These are phyloP conservation scores for Neofusicoccum sp. DNA, from an alignment of 2,329 filamentous ascomycete species.

Conservation along the genomic window DNA sequence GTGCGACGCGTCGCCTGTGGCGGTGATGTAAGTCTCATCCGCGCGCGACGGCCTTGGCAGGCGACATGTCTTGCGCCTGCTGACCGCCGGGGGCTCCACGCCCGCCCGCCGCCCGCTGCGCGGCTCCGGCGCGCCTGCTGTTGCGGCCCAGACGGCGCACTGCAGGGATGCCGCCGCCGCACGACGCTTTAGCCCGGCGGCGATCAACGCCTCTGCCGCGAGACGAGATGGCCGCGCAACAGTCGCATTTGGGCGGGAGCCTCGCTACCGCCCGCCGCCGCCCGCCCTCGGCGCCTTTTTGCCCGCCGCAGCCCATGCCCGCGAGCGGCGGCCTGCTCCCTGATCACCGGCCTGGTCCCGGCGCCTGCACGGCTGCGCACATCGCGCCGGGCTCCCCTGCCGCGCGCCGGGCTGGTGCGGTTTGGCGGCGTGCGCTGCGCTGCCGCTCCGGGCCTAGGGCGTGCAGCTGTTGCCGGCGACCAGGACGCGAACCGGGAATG, in stretches of 20 bases:
- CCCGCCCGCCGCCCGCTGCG: background rate
- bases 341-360: constrained; percentile 16
- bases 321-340: constrained; percentile 14
- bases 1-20: constrained; percentile 20
- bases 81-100: background rate
- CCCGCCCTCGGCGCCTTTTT: background rate
- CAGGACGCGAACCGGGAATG: constrained; percentile 21
- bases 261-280: constrained; percentile 9
- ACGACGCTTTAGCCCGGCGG: constrained; percentile 15
- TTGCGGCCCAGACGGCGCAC: background rate
- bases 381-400: constrained; percentile 16
- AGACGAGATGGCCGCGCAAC: constrained; percentile 14
- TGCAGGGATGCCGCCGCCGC: constrained; percentile 11
- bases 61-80: constrained; percentile 1
- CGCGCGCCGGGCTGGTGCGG: background rate
- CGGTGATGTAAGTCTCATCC: constrained; percentile 20
- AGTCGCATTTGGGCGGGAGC: constrained; percentile 8
- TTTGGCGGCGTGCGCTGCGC: constrained; percentile 7
- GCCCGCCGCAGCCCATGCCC: constrained; percentile 5
- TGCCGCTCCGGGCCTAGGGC: constrained; percentile 12
- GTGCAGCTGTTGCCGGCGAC: constrained; percentile 17
- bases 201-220: constrained; percentile 22
- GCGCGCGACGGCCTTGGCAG: constrained; percentile 10
- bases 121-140: background rate
- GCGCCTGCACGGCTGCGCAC: constrained; percentile 10